Evolutionary conservation across 768 basidiomycete species (phyloP).

Genomic region (Lentinula lateritia): DNA sequence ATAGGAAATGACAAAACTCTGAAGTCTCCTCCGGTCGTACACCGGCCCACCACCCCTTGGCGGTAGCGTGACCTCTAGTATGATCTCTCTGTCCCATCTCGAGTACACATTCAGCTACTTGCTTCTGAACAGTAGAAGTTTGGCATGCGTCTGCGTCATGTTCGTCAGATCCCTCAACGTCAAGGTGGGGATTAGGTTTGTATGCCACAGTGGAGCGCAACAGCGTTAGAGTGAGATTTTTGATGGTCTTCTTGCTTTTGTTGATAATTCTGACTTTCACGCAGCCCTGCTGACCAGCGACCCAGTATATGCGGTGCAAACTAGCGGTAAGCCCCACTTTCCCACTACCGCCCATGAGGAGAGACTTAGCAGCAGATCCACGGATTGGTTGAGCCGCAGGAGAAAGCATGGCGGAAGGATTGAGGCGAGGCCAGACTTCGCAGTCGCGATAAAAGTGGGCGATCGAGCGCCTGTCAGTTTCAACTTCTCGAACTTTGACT

Average conservation of each 20-base stretch:
- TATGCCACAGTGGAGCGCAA: slow-evolving; percentile 63
- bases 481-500: slow-evolving; percentile 66
- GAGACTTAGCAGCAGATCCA: slow-evolving; percentile 44
- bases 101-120: slow-evolving; percentile 59
- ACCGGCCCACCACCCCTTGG: slow-evolving; percentile 89
- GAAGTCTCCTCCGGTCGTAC: slow-evolving; percentile 55
- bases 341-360: slow-evolving; percentile 61
- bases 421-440: slow-evolving; percentile 72
- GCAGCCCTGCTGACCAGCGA: slow-evolving; percentile 76
- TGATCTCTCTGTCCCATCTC: slow-evolving; percentile 56
- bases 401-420: slow-evolving; percentile 55
- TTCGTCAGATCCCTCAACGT: slow-evolving; percentile 18
- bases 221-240: slow-evolving; percentile 56
- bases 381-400: slow-evolving; percentile 55
- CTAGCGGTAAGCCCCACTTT: slow-evolving; percentile 61
- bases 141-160: slow-evolving; percentile 57
- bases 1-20: slow-evolving; percentile 64
- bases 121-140: slow-evolving; percentile 54
- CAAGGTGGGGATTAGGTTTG: slow-evolving; percentile 42
- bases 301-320: slow-evolving; percentile 70
- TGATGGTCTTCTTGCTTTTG: slow-evolving; percentile 62
- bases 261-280: slow-evolving; percentile 64
- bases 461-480: slow-evolving; percentile 59
- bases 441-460: slow-evolving; percentile 88
- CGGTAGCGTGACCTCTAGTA: slow-evolving; percentile 66